phyloP scores from a whole-genome alignment of 2,329 filamentous ascomycete species.

The Phialophora tarda region DNA sequence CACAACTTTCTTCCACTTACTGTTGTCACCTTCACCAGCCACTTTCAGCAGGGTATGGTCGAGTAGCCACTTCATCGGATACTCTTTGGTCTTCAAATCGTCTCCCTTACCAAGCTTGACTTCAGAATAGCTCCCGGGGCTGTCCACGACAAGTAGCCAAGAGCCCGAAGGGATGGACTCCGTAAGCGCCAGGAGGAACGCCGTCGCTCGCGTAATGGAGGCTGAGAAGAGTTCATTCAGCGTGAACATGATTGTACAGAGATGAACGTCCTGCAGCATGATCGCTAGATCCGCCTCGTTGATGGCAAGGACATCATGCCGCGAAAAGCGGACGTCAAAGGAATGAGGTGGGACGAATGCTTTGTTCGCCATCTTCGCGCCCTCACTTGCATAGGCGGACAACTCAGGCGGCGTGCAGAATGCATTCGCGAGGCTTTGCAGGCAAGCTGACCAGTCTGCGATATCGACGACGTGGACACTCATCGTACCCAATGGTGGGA shows the following conservation, averaged over 20 bases:
- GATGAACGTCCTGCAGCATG: slow-evolving; percentile 45
- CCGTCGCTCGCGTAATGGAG: slow-evolving; percentile 75
- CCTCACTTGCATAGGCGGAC: slow-evolving; percentile 35
- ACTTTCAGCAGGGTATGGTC: slow-evolving; percentile 74
- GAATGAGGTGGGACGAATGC: slow-evolving; percentile 26
- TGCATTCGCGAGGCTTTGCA: slow-evolving; percentile 62
- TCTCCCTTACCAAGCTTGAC: slow-evolving; percentile 67
- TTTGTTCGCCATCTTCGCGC: slow-evolving; percentile 33
- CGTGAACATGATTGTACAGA: slow-evolving; percentile 89
- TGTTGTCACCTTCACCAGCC: slow-evolving; percentile 38
- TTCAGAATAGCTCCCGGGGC: slow-evolving; percentile 90
- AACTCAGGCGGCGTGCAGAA: slow-evolving; percentile 50
- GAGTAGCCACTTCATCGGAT: slow-evolving; percentile 93
- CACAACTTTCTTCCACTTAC: slow-evolving; percentile 74
- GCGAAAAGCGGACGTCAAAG: slow-evolving; percentile 52
- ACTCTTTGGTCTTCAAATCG: slow-evolving; percentile 60
- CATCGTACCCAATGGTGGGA: slow-evolving; percentile 13
- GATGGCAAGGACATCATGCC: slow-evolving; percentile 56
- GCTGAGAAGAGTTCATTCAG: slow-evolving; percentile 91
- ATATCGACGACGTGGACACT: slow-evolving; percentile 76
- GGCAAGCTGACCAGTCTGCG: slow-evolving; percentile 74
- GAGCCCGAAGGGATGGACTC: slow-evolving; percentile 63
- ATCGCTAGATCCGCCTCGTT: slow-evolving; percentile 43
- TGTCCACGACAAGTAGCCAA: slow-evolving; percentile 84
- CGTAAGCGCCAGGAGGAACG: slow-evolving; percentile 74